Evolutionary conservation across 768 basidiomycete species (phyloP).

Genomic region (Pholiota conissans): DNA sequence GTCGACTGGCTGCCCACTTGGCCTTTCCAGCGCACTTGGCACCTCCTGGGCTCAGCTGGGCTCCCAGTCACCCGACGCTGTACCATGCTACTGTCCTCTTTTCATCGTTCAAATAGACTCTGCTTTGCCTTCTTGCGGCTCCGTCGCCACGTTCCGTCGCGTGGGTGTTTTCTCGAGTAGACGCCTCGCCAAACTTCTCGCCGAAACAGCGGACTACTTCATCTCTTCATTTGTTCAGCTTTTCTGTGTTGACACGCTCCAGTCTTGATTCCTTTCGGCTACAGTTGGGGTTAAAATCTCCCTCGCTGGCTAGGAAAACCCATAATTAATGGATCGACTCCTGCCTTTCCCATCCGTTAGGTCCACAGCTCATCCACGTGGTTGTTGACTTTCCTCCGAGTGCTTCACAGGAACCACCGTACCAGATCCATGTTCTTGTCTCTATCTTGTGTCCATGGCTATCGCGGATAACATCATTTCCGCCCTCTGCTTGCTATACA

Average conservation of each 20-base stretch:
- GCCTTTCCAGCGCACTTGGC: neutral
- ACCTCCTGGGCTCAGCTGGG: neutral
- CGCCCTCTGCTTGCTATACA: slow-evolving; percentile 13
- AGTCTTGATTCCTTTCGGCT: slow-evolving; percentile 24
- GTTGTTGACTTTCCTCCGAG: slow-evolving; percentile 23
- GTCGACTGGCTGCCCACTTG: neutral
- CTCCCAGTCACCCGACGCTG: neutral
- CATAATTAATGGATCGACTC: slow-evolving; percentile 21
- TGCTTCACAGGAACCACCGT: slow-evolving; percentile 25
- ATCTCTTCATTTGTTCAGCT: slow-evolving; percentile 18
- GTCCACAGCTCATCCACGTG: slow-evolving; percentile 22
- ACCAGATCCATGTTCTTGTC: slow-evolving; percentile 33
- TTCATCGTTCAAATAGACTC: slow-evolving; percentile 1
- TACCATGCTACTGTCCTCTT: too few relatives aligned
- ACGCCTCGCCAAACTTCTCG: slow-evolving; percentile 2
- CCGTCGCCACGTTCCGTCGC: slow-evolving; percentile 16
- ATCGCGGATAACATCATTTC: slow-evolving; percentile 25
- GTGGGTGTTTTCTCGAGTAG: slow-evolving; percentile 7
- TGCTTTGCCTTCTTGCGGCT: slow-evolving; percentile 5
- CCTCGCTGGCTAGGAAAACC: slow-evolving; percentile 23
- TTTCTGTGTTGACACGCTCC: slow-evolving; percentile 14
- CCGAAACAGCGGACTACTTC: slow-evolving; percentile 24
- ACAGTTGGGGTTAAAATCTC: slow-evolving; percentile 30
- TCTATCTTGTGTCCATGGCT: slow-evolving; percentile 19
- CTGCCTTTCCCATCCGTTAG: slow-evolving; percentile 24